Conservation (phyloP, 1,139 yeast genomes). For the Zygosaccharomyces sapae region DNA sequence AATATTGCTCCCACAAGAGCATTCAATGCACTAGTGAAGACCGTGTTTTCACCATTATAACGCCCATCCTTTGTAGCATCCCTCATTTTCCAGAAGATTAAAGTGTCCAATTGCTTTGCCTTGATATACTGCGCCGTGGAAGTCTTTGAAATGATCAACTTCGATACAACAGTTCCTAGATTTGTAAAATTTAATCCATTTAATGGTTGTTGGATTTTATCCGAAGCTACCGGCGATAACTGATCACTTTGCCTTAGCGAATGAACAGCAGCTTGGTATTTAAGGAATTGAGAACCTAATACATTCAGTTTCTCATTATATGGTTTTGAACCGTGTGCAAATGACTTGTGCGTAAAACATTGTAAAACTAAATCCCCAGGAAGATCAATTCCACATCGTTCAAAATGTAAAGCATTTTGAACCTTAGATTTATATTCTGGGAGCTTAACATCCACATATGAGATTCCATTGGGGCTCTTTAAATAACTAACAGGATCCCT, state of each 20-base stretch:
- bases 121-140: conserved; percentile 53
- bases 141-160: conserved; percentile 48
- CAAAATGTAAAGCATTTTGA: conserved; percentile 36
- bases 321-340: conserved; percentile 86
- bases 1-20: conserved; percentile 82
- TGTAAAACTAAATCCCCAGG: conserved; percentile 52
- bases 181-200: conserved; percentile 60
- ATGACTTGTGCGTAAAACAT: conserved; percentile 85
- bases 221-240: conserved; percentile 27
- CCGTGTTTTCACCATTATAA: conserved; percentile 52
- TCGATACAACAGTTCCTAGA: conserved; percentile 54
- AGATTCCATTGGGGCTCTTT: conserved; percentile 51
- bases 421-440: conserved; percentile 40
- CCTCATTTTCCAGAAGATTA: conserved; percentile 71
- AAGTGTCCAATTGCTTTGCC: conserved; percentile 44
- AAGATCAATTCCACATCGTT: conserved; percentile 26
- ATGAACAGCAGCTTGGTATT: conserved; percentile 53
- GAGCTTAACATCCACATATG: conserved; percentile 53
- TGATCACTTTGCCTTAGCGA: conserved; percentile 34
- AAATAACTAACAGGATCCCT: conserved; percentile 69
- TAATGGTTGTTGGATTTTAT: conserved; percentile 36
- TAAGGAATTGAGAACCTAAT: conserved; percentile 71
- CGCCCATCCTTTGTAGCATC: conserved; percentile 50
- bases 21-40: conserved; percentile 64
- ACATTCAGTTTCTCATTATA: conserved; percentile 79